Percentiles rank a stretch among this genome's conserved stretches.
These are phyloP conservation scores for Xylariaceae sp. DNA, from an alignment of 2,329 filamentous ascomycete genomes.

Conservation along the genomic window DNA sequence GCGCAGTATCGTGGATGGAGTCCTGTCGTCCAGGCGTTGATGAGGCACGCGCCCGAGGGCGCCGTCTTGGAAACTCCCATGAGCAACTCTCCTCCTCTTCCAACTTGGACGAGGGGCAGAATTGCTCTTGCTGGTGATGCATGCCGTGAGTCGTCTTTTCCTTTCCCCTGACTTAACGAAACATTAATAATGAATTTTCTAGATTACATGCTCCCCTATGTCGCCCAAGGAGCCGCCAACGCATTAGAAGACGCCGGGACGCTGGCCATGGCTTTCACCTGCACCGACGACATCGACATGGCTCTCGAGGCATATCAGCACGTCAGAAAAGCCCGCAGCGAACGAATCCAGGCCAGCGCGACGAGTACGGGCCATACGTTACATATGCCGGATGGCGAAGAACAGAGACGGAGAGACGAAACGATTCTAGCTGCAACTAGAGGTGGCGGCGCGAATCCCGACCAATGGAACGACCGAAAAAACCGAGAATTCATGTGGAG, in stretches of 20 bases:
- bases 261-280: slow-evolving; percentile 23
- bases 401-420: slow-evolving; percentile 20
- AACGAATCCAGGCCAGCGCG: slow-evolving; percentile 21
- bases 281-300: slow-evolving; percentile 19
- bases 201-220: slow-evolving; percentile 59
- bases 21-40: slow-evolving; percentile 9
- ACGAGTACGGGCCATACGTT: slow-evolving; percentile 12
- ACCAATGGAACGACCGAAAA: slow-evolving; percentile 27
- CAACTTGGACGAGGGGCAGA: slow-evolving; percentile 48
- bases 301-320: slow-evolving; percentile 23
- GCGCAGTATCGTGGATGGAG: slow-evolving; percentile 40
- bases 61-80: slow-evolving; percentile 64
- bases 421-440: slow-evolving; percentile 13
- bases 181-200: slow-evolving; percentile 52
- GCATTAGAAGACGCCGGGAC: slow-evolving; percentile 51
- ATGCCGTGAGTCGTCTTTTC: slow-evolving; percentile 10
- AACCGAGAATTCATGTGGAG: slow-evolving; percentile 32
- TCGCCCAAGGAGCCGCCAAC: slow-evolving; percentile 60
- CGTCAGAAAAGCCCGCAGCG: slow-evolving; percentile 20
- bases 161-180: slow-evolving; percentile 43
- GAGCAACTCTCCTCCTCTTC: slow-evolving; percentile 55
- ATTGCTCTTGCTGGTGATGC: slow-evolving; percentile 20
- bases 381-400: slow-evolving; percentile 22
- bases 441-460: slow-evolving; percentile 19
- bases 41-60: slow-evolving; percentile 2